Percentiles rank a stretch among this genome's conserved stretches.
Conservation (phyloP, 2,329 filamentous ascomycete genomes). For the Leptographium procerum region DNA sequence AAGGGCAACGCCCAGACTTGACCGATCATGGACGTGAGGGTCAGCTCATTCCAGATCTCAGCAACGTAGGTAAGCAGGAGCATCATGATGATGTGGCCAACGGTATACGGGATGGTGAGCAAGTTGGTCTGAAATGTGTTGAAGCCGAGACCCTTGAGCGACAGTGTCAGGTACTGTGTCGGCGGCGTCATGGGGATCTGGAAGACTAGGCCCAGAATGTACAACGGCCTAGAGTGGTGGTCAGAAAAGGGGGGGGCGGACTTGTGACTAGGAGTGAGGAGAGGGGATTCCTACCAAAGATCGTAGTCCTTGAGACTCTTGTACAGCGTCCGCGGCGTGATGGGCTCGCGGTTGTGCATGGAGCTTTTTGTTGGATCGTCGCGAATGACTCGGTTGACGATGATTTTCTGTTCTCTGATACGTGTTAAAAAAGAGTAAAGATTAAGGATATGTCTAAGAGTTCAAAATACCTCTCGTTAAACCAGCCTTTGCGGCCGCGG, state of each 20-base stretch:
- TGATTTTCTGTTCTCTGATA: constrained; percentile 45
- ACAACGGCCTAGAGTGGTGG: constrained; percentile 28
- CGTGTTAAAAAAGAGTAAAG: neutral
- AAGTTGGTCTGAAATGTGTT: constrained; percentile 51
- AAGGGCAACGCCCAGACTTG: constrained; percentile 52
- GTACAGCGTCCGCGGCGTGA: constrained; percentile 39
- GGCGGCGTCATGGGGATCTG: constrained; percentile 41
- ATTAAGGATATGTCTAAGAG: neutral
- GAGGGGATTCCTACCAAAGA: constrained; percentile 9
- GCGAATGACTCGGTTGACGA: constrained; percentile 46
- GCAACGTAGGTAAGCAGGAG: constrained; percentile 25
- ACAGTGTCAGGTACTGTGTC: constrained; percentile 46
- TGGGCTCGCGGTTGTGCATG: constrained; percentile 49
- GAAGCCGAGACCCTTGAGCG: constrained; percentile 45
- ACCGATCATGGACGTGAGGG: constrained; percentile 33
- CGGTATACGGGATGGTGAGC: constrained; percentile 44
- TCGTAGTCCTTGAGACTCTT: constrained; percentile 31
- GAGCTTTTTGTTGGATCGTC: constrained; percentile 49
- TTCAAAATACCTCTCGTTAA: constrained; percentile 31
- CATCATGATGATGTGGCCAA: constrained; percentile 25
- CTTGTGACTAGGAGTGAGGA: neutral
- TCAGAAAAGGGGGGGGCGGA: neutral
- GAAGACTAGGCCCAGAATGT: constrained; percentile 40
- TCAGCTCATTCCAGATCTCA: constrained; percentile 37
- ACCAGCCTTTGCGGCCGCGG: constrained; percentile 45